Percentiles rank a stretch among this genome's conserved stretches.
Evolutionary conservation across 2,329 filamentous ascomycete species (phyloP).

Genomic region (Fusarium humuli): DNA sequence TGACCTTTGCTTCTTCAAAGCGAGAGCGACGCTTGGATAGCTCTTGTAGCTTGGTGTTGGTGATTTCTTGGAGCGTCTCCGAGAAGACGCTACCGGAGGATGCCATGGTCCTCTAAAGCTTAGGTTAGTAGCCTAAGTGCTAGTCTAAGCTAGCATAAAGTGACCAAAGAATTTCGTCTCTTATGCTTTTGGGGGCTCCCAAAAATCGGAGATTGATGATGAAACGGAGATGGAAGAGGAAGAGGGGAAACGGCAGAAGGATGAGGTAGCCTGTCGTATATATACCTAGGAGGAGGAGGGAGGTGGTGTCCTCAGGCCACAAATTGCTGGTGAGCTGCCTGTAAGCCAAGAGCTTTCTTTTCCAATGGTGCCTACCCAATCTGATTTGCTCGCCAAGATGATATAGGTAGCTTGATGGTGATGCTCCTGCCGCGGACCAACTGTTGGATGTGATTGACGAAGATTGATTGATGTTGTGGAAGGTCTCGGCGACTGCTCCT

Average conservation of each 20-base stretch:
- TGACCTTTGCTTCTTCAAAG: conserved; percentile 54
- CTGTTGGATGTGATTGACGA: fast-evolving
- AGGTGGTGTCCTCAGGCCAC: conserved; percentile 41
- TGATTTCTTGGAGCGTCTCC: conserved; percentile 58
- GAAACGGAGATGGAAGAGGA: neutral
- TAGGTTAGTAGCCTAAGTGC: no score
- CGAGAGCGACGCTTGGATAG: conserved; percentile 54
- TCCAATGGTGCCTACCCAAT: fast-evolving
- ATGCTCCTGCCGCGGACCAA: no score
- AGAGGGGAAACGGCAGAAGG: neutral
- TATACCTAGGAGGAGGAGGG: conserved; percentile 20
- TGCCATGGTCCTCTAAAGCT: no score
- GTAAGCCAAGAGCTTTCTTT: conserved; percentile 4
- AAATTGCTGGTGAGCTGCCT: neutral
- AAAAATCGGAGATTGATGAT: neutral
- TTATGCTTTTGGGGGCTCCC: no score
- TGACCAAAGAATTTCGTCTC: no score
- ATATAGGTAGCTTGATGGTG: no score
- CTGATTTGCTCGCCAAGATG: no score
- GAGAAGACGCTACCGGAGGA: conserved; percentile 55
- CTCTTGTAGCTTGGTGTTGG: conserved; percentile 58
- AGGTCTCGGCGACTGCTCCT: neutral
- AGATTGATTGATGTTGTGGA: neutral
- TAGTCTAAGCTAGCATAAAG: no score
- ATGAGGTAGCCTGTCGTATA: conserved; percentile 17